Evolutionary conservation across 2,329 filamentous ascomycete genomes (phyloP).

Genomic region (Cryphonectria radicalis): DNA sequence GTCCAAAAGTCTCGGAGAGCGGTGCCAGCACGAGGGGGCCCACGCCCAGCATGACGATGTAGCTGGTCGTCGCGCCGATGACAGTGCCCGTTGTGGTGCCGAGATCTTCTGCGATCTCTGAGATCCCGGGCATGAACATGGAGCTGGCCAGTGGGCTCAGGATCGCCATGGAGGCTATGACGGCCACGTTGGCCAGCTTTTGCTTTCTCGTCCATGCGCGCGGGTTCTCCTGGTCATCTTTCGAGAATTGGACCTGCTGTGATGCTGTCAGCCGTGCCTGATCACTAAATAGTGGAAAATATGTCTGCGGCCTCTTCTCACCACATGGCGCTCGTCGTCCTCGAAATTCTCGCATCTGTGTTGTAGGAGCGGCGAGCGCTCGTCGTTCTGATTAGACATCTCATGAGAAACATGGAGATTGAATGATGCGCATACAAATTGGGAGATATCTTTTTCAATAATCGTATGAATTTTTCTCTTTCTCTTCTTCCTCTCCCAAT

Average conservation of each 20-base stretch:
- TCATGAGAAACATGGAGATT: background rate
- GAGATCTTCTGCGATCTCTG: constrained; percentile 22
- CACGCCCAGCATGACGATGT: constrained; percentile 20
- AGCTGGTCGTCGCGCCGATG: constrained; percentile 23
- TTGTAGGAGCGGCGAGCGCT: constrained; percentile 24
- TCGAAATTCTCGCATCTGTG: background rate
- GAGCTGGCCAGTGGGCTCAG: constrained; percentile 29
- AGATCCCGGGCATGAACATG: constrained; percentile 27
- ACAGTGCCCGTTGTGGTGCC: constrained; percentile 20
- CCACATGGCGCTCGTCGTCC: constrained; percentile 13
- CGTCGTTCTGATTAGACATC: constrained; percentile 23
- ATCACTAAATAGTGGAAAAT: background rate
- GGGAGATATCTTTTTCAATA: background rate
- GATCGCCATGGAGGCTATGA: constrained; percentile 27
- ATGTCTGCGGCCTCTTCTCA: background rate
- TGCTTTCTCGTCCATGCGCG: constrained; percentile 21
- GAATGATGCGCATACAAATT: background rate
- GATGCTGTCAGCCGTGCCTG: background rate
- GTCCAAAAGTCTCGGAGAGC: constrained; percentile 24
- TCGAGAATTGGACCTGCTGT: constrained; percentile 17
- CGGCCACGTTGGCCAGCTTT: constrained; percentile 26
- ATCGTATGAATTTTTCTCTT: background rate
- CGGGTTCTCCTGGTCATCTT: constrained; percentile 21
- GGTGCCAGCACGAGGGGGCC: constrained; percentile 26
- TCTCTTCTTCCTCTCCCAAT: background rate